Evolutionary conservation across 1,139 yeast genomes (phyloP).

Genomic region (Keqinozyma sinolaborantium): DNA sequence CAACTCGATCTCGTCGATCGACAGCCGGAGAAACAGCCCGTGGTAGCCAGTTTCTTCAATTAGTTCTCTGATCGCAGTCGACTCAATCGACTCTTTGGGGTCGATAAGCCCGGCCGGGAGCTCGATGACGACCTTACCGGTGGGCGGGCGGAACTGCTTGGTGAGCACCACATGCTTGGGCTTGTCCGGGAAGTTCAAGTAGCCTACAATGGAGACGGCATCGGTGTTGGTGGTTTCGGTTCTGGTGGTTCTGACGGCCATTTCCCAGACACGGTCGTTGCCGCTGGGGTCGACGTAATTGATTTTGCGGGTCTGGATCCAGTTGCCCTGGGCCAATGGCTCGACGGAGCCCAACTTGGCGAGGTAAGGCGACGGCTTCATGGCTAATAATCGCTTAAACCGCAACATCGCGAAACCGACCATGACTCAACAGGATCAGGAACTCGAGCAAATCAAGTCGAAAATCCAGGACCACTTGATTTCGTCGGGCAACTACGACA

Average conservation of each 20-base stretch:
- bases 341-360: constrained; percentile 32
- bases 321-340: constrained; percentile 30
- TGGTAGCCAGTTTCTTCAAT: constrained; percentile 90
- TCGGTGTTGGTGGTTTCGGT: constrained; percentile 65
- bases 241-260: constrained; percentile 81
- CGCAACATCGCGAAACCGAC: constrained; percentile 9
- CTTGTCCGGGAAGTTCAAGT: constrained; percentile 46
- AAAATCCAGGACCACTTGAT: constrained; percentile 70
- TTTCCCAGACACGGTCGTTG: constrained; percentile 74
- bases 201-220: constrained; percentile 85
- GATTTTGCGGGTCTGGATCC: constrained; percentile 54
- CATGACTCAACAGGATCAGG: constrained; percentile 36
- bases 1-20: constrained; percentile 44
- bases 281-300: constrained; percentile 73
- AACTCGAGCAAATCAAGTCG: constrained; percentile 51
- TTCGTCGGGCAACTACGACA: constrained; percentile 77
- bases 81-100: constrained; percentile 70
- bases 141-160: constrained; percentile 92
- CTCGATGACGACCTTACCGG: constrained; percentile 82
- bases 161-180: constrained; percentile 65
- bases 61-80: constrained; percentile 84
- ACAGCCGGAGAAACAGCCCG: constrained; percentile 51
- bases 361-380: constrained; percentile 32
- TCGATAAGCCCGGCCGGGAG: constrained; percentile 95
- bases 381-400: constrained; percentile 3